A percentile compares a stretch with the other conserved stretches of the same genome.
Evolutionary conservation across 73 alveolate species (phyloP).

Genomic region (Durusdinium trenchii): DNA sequence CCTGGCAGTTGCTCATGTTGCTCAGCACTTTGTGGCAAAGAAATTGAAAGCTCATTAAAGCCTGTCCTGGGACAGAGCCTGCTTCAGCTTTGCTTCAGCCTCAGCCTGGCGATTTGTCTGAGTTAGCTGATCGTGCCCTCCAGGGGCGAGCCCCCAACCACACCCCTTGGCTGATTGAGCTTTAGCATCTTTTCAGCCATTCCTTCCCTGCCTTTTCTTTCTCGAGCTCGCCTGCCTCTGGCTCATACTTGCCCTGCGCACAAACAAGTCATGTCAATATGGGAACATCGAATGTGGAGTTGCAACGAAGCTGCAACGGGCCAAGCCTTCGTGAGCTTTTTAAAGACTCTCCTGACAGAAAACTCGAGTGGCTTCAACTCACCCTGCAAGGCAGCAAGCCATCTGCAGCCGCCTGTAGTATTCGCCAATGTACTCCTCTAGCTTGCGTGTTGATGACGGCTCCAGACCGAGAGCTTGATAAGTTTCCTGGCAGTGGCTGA

Average conservation of each 20-base stretch:
- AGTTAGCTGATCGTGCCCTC: too few relatives aligned
- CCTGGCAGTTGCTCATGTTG: too few relatives aligned
- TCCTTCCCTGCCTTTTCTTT: constrained; percentile 47
- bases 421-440: constrained; percentile 91
- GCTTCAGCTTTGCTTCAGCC: constrained; percentile 52
- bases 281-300: background rate
- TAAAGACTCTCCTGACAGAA: constrained; percentile 52
- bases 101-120: background rate
- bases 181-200: background rate
- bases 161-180: background rate
- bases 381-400: background rate
- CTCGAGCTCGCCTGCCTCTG: constrained; percentile 74
- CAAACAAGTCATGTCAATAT: background rate
- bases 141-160: too few relatives aligned
- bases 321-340: constrained; percentile 67
- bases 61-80: constrained; percentile 56
- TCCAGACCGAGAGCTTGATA: constrained; percentile 30
- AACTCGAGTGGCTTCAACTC: background rate
- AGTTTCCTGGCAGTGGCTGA: constrained; percentile 18
- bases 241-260: constrained; percentile 87
- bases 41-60: background rate
- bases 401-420: constrained; percentile 66
- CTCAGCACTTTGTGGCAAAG: too few relatives aligned
- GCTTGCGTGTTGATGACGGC: constrained; percentile 62
- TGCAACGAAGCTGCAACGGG: too few relatives aligned